phyloP scores from a whole-genome alignment of 2,329 filamentous ascomycete species.

The Colletotrichum sp. region DNA sequence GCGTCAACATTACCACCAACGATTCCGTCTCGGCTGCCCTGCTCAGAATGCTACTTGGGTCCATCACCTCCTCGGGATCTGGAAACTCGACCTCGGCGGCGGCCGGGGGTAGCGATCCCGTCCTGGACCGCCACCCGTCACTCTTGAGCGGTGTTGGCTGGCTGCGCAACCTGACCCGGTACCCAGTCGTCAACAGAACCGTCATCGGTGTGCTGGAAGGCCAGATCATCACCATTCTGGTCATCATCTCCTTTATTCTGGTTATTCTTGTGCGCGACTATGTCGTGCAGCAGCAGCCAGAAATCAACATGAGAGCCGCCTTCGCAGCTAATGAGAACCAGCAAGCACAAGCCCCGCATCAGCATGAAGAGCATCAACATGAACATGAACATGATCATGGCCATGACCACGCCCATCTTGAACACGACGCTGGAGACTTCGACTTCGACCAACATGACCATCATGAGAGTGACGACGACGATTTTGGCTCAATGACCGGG shows the following conservation, averaged over 20 bases:
- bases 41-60: slow-evolving; percentile 31
- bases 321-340: slow-evolving; percentile 37
- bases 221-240: slow-evolving; percentile 88
- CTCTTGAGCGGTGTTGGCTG: slow-evolving; percentile 63
- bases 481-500: background rate
- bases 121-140: slow-evolving; percentile 36
- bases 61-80: slow-evolving; percentile 26
- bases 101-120: slow-evolving; percentile 16
- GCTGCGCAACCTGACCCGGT: slow-evolving; percentile 69
- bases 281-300: slow-evolving; percentile 96
- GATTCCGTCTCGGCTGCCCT: slow-evolving; percentile 37
- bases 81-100: background rate
- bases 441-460: background rate
- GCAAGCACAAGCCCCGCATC: background rate
- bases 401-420: background rate
- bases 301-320: slow-evolving; percentile 80
- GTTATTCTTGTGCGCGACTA: slow-evolving; percentile 96
- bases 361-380: background rate
- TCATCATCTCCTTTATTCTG: slow-evolving; percentile 95
- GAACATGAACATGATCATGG: background rate
- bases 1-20: slow-evolving; percentile 35
- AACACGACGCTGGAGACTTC: background rate
- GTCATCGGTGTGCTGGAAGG: slow-evolving; percentile 88
- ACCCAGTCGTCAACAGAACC: slow-evolving; percentile 75
- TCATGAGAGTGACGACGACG: slow-evolving; percentile 7